phyloP scores from a whole-genome alignment of 768 basidiomycete genomes.

The Mycena kentingensis region DNA sequence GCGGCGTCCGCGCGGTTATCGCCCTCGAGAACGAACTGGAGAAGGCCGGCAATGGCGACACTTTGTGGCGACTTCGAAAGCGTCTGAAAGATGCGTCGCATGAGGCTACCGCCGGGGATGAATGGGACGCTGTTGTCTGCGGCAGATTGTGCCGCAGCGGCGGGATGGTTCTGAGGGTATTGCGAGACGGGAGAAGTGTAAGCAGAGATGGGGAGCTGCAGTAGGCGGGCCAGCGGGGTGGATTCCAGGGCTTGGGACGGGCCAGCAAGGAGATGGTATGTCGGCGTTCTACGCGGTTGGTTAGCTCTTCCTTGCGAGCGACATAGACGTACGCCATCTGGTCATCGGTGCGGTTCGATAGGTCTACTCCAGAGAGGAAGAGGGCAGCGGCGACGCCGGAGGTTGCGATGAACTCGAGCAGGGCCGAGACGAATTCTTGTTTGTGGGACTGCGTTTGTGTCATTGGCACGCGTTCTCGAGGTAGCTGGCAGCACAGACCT shows the following conservation, averaged over 20 bases:
- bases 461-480: constrained; percentile 1
- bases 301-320: background rate
- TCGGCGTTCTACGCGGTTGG: constrained; percentile 55
- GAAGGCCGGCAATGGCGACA: constrained; percentile 58
- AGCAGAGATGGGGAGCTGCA: constrained; percentile 50
- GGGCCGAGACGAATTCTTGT: constrained; percentile 59
- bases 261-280: constrained; percentile 52
- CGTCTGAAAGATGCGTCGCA: constrained; percentile 63
- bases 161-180: constrained; percentile 29
- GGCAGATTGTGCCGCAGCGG: constrained; percentile 1
- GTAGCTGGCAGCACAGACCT: constrained; percentile 44
- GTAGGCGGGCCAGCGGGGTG: constrained; percentile 46
- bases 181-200: constrained; percentile 54
- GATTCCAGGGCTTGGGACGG: constrained; percentile 36
- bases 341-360: constrained; percentile 68
- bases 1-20: constrained; percentile 78
- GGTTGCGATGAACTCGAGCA: constrained; percentile 58
- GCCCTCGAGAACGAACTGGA: constrained; percentile 81
- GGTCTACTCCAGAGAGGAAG: constrained; percentile 76
- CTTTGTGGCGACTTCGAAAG: constrained; percentile 40
- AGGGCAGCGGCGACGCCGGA: constrained; percentile 55
- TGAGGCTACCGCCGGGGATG: constrained; percentile 79
- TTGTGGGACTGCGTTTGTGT: constrained; percentile 57
- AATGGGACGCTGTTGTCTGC: constrained; percentile 53
- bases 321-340: constrained; percentile 68